phyloP scores from a whole-genome alignment of 2,329 filamentous ascomycete species.

The Monosporascus sp. region DNA sequence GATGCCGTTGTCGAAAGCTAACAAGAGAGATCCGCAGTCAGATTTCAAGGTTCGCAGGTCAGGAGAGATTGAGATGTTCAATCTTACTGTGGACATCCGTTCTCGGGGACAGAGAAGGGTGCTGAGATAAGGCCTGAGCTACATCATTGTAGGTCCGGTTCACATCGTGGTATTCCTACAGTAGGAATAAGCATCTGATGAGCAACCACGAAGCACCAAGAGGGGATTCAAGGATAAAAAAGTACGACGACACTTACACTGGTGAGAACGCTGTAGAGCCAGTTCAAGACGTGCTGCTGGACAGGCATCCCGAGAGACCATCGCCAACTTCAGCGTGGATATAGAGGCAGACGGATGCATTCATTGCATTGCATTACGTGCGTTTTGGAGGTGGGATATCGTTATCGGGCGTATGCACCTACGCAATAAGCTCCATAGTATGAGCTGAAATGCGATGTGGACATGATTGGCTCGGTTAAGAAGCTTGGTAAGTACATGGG shows the following conservation, averaged over 20 bases:
- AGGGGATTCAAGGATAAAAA: neutral
- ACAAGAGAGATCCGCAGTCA: constrained; percentile 15
- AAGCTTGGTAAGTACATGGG: neutral
- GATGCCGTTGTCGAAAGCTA: constrained; percentile 83
- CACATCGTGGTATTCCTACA: constrained; percentile 86
- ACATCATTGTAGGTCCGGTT: constrained; percentile 91
- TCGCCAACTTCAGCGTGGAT: neutral
- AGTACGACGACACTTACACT: constrained; percentile 48
- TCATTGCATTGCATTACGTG: no score
- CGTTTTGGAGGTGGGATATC: neutral
- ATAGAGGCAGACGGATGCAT: neutral
- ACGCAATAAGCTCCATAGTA: no score
- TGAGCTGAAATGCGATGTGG: neutral
- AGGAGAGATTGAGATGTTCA: constrained; percentile 1
- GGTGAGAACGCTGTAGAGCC: constrained; percentile 88
- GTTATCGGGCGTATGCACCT: neutral
- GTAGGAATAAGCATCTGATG: neutral
- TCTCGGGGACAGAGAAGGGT: constrained; percentile 73
- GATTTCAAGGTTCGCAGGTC: constrained; percentile 2
- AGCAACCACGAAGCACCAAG: neutral
- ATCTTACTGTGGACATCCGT: constrained; percentile 90
- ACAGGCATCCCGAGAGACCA: constrained; percentile 54
- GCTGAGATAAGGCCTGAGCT: constrained; percentile 73
- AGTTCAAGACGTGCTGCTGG: constrained; percentile 85
- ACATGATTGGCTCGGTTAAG: neutral